Base-by-base conservation (phyloP, 1,284 basidiomycete species). In the Chalciporus sp. region DNA sequence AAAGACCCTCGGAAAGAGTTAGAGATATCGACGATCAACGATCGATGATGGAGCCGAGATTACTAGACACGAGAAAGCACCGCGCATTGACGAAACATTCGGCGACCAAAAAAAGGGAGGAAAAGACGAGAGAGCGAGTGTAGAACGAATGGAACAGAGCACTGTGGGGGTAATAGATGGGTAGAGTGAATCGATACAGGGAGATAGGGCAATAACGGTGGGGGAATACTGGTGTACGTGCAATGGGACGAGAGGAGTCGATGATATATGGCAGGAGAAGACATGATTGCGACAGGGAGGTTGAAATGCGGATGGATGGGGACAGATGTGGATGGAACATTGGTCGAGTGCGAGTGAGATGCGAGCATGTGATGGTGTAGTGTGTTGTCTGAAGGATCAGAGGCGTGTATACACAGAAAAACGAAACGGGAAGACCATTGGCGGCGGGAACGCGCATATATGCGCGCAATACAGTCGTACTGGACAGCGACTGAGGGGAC, bases 201-300 rank as follows among this genome's bases (percentile, higher is more conserved):
- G 55, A 50, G 51, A 59, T 56, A 61, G 47, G 60, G 51, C 42
- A 65, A 65, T 65, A 69, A 67, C 52, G 61, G 63, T 53, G 56
- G 20, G 56, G 20, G 47, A 53, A 69, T 65, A 65, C 50, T 63
- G 59, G 67, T 67, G 49, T 69, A 64, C 46, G 53, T 65, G 52
- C 56, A 47, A 20, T 41, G 42, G 39, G 35, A 23, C 43, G 42
- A 33, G 40, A n/a, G 43, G 31, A 16, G 20, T 37, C 27, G 43
- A 26, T 28, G 42, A 43, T 17, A n/a, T 57, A 44, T 26, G 45
- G 29, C 41, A 42, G 47, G 45, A 29, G 42, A 27, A 14, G 52
- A 44, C 47, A 31, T 42, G 42, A 53, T 65, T 65, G 64, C 55
- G 26, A 61, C 52, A 61, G 45, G 28, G 27, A n/a, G 31, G 28